Percentiles rank a stretch among this genome's conserved stretches.
These are phyloP conservation scores for Ilyonectria destructans DNA, from an alignment of 2,329 filamentous ascomycete species.

Conservation along the genomic window DNA sequence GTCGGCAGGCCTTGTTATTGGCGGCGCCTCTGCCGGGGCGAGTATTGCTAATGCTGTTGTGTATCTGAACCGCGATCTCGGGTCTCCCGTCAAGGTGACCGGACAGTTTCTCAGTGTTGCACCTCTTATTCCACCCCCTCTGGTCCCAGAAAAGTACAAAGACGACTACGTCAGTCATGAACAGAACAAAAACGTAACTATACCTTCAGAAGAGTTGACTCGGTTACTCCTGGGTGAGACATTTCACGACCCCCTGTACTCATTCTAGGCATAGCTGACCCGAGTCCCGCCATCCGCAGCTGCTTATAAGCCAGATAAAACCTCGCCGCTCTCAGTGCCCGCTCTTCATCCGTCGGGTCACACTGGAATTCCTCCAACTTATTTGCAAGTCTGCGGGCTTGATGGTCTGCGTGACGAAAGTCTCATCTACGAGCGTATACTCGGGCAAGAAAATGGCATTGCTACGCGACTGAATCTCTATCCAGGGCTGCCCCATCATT, in stretches of 20 bases:
- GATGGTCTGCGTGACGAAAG: conserved; percentile 10
- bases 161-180: conserved; percentile 3
- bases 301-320: background rate
- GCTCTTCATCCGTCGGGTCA: conserved; percentile 1
- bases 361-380: conserved; percentile 6
- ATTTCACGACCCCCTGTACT: background rate
- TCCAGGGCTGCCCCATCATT: conserved; percentile 16
- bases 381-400: conserved; percentile 14
- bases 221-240: background rate
- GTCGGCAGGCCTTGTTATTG: conserved; percentile 11
- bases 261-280: background rate
- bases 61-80: conserved; percentile 18
- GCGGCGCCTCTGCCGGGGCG: conserved; percentile 9
- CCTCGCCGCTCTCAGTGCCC: background rate
- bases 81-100: conserved; percentile 9
- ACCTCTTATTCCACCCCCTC: conserved; percentile 4
- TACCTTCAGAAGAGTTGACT: background rate
- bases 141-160: background rate
- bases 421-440: conserved; percentile 7
- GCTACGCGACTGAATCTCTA: conserved; percentile 10
- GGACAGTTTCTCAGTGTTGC: conserved; percentile 14
- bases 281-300: background rate
- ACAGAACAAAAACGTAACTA: background rate
- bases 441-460: conserved; percentile 7
- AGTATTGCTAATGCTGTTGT: conserved; percentile 18